Base-by-base conservation (phyloP, 306 rosid species). In the Acmispon strigosus region DNA sequence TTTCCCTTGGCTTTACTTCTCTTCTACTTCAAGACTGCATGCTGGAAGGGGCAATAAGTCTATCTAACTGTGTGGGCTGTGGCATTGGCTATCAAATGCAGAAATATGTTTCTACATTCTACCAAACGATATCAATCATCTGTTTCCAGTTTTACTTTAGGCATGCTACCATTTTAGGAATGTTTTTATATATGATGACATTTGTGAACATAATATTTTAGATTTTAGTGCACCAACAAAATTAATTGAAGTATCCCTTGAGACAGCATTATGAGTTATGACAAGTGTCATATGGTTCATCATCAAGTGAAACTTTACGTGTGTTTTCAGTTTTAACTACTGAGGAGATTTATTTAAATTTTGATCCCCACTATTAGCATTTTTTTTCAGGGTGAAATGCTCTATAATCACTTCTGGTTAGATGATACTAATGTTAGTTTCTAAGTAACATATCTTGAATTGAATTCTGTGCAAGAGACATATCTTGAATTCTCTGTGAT, bases 11-110 rank as follows among this genome's bases (percentile, higher is more conserved):
- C 29, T 66, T 73, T 72, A 59, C 75, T 66, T 78, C 27, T 52
- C 75, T 73, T 79, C 79, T 73, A 73, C 79, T 74, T 73, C 76
- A 79, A 49, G 60, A 45, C 16, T 68, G 41, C 19, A 79, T 2
- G 11, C 52, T 65, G 37, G 7, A 32, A 55, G 57, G 59, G 19
- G 20, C 22, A 75, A 45, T 11, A 45, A 45, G 55, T 69, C 41
- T 67, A 45, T 69, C 41, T 67, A 45, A 36, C 62, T 48, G 32
- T 27, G 24, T 1, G 24, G 1, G 18, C n/a, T 9, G 41, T 45
- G 53, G 13, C n/a, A 62, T 43, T 69, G 42, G 70, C 29, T 59
- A 39, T 69, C 37, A 69, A 42, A 53, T n/a, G 36, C 22, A 54
- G 17, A 56, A 77, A 62, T 50, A 69, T 18, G 36, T 62, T 77